Conservation (phyloP, 2,329 filamentous ascomycete genomes). For the Coccinonectria pachysandricola region DNA sequence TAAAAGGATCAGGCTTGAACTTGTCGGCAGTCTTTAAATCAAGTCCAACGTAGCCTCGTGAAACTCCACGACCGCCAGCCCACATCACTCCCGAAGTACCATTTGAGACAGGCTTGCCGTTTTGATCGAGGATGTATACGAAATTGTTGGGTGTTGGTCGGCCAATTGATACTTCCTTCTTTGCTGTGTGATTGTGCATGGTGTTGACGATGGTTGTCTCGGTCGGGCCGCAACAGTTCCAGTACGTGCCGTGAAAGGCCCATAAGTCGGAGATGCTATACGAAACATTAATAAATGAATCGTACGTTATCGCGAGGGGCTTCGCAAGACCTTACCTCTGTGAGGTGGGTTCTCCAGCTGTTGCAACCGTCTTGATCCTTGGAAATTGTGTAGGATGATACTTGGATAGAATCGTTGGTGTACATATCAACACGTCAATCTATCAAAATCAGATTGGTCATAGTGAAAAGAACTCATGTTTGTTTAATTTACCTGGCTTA, state of each 20-base stretch:
- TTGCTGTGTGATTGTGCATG: conserved; percentile 38
- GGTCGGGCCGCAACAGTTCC: conserved; percentile 50
- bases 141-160: conserved; percentile 42
- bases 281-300: conserved; percentile 4
- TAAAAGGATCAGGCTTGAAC: conserved; percentile 41
- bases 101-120: conserved; percentile 31
- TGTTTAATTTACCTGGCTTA: conserved; percentile 29
- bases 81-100: conserved; percentile 44
- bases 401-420: conserved; percentile 43
- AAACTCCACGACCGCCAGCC: conserved; percentile 45
- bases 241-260: conserved; percentile 38
- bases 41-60: conserved; percentile 45
- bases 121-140: conserved; percentile 42
- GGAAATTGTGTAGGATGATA: conserved; percentile 36
- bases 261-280: conserved; percentile 42
- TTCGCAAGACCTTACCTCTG: conserved; percentile 34
- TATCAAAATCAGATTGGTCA: too few relatives aligned
- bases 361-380: conserved; percentile 41
- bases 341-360: conserved; percentile 44
- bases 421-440: conserved; percentile 44
- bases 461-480: too few relatives aligned
- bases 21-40: conserved; percentile 37
- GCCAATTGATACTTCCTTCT: conserved; percentile 41
- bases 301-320: too few relatives aligned
- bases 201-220: conserved; percentile 52